These are phyloP conservation scores for Ochromonas danica DNA, from an alignment of 108 stramenopile species.

Conservation along the genomic window DNA sequence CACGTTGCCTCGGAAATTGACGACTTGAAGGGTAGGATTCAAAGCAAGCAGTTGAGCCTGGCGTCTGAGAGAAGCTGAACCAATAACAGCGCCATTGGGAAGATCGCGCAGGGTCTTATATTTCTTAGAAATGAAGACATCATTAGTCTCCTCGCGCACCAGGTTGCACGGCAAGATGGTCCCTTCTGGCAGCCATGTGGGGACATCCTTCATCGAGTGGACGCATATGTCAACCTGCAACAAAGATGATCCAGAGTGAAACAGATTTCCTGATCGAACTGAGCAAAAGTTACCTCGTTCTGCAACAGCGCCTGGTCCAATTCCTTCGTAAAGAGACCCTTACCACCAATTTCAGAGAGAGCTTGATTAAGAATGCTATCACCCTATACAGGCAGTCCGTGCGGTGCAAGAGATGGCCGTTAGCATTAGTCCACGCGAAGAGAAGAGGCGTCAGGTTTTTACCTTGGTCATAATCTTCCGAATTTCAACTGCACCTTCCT, in stretches of 20 bases:
- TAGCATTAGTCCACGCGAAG: too few relatives aligned
- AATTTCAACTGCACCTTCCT: slow-evolving; percentile 93
- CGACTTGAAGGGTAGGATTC: slow-evolving; percentile 92
- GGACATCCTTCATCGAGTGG: slow-evolving; percentile 99
- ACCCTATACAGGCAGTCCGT: slow-evolving; percentile 4
- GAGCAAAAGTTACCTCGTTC: slow-evolving; percentile 20
- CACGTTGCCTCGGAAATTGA: slow-evolving; percentile 98
- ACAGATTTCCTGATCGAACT: not conserved
- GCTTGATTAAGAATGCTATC: slow-evolving; percentile 57
- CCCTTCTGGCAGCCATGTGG: slow-evolving; percentile 95
- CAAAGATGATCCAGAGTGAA: not conserved
- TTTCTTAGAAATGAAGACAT: slow-evolving; percentile 83
- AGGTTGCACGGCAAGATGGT: slow-evolving; percentile 95
- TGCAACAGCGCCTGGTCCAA: slow-evolving; percentile 92
- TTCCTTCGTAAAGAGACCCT: slow-evolving; percentile 99
- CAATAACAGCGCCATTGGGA: slow-evolving; percentile 87
- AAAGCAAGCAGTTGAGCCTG: slow-evolving; percentile 89
- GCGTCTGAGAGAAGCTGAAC: slow-evolving; percentile 93
- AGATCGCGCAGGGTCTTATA: slow-evolving; percentile 75
- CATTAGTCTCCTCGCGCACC: slow-evolving; percentile 94
- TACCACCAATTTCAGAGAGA: slow-evolving; percentile 97
- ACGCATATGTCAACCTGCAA: slow-evolving; percentile 96
- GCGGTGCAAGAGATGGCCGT: not conserved
- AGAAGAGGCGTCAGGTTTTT: slow-evolving; percentile 78
- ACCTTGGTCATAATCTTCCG: slow-evolving; percentile 97